These are phyloP conservation scores for Solanum pinnatisectum DNA, from an alignment of 257 asterid genomes.

Conservation along the genomic window DNA sequence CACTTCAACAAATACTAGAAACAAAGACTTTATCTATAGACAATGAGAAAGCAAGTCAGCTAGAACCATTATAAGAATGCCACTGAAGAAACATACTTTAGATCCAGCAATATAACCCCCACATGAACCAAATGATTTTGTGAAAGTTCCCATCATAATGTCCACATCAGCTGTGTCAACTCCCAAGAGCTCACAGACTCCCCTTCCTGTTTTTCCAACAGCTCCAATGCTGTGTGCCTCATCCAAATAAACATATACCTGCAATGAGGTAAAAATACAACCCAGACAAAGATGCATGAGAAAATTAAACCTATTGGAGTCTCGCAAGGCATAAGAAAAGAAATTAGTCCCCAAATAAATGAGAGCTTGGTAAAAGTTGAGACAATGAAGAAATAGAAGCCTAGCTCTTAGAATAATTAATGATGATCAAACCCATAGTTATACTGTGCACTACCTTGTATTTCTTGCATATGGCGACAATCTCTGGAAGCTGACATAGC, in stretches of 20 bases:
- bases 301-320: background rate
- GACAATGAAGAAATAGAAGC: background rate
- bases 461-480: conserved; percentile 91
- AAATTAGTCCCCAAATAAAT: background rate
- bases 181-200: conserved; percentile 95
- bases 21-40: background rate
- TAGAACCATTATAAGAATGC: background rate
- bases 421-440: background rate
- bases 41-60: background rate
- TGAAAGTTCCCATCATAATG: conserved; percentile 98
- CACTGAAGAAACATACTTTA: conserved; percentile 38
- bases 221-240: conserved; percentile 99
- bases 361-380: background rate
- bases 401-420: background rate
- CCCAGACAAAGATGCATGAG: background rate
- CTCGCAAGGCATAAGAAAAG: background rate
- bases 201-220: conserved; percentile 92
- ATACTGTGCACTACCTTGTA: conserved; percentile 51
- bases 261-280: conserved; percentile 8
- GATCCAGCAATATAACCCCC: conserved; percentile 99
- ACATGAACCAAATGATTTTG: conserved; percentile 97
- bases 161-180: conserved; percentile 95
- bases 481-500: conserved; percentile 93
- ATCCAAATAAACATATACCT: conserved; percentile 88
- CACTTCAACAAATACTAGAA: background rate